Percentiles rank a stretch among this genome's conserved stretches.
Conservation (phyloP, 345 rosid genomes). For the Gossypium bickii region DNA sequence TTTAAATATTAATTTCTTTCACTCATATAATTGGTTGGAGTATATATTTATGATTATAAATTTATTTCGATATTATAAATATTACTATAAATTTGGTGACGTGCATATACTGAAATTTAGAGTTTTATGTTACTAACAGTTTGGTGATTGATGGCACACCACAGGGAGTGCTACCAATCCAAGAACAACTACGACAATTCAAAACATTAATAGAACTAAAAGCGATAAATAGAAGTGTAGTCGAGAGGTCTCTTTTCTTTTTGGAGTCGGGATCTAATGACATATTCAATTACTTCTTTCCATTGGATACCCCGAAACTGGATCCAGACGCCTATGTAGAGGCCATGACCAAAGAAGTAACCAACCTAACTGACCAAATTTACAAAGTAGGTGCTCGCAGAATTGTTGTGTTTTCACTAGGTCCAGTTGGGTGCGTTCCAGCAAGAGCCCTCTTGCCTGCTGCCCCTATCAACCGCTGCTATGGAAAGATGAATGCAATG, state of each 20-base stretch:
- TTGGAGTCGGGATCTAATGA: slow-evolving; percentile 67
- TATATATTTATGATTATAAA: too few relatives aligned
- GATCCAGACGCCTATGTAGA: slow-evolving; percentile 38
- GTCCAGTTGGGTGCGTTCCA: slow-evolving; percentile 61
- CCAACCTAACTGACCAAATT: slow-evolving; percentile 31
- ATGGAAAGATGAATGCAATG: slow-evolving; percentile 52
- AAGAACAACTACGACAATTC: slow-evolving; percentile 49
- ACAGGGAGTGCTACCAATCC: slow-evolving; percentile 52
- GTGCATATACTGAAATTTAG: neutral
- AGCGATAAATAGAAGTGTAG: slow-evolving; percentile 20
- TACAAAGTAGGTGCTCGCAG: slow-evolving; percentile 47
- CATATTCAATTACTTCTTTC: slow-evolving; percentile 47
- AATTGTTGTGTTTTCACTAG: slow-evolving; percentile 47
- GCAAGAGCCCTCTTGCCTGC: slow-evolving; percentile 48
- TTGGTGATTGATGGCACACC: neutral
- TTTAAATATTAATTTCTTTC: too few relatives aligned
- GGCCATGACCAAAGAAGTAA: slow-evolving; percentile 40
- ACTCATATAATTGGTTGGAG: too few relatives aligned
- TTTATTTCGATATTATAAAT: too few relatives aligned
- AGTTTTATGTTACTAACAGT: neutral
- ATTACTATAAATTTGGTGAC: neutral
- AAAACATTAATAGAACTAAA: slow-evolving; percentile 37
- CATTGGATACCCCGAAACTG: slow-evolving; percentile 26
- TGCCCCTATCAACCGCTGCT: slow-evolving; percentile 43
- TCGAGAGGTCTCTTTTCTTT: slow-evolving; percentile 40